phyloP scores from a whole-genome alignment of 176 grass and related monocot genomes.

The Juncus effusus region DNA sequence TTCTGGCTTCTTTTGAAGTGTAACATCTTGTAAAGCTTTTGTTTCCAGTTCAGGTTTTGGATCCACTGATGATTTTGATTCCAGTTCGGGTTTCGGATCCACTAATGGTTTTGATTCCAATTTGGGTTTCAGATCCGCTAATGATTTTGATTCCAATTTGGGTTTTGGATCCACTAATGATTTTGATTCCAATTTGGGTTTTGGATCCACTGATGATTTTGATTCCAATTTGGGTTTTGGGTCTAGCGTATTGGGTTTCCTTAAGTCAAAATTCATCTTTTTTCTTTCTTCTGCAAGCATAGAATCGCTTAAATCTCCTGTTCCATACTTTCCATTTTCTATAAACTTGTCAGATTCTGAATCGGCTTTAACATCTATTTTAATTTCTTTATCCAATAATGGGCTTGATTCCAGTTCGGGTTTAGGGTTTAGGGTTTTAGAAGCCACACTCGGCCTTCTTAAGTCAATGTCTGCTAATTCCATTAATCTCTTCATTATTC shows the following conservation, averaged over 20 bases:
- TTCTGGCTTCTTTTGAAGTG: conserved; percentile 18
- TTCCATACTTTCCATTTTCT: neutral
- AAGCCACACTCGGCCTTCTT: conserved; percentile 14
- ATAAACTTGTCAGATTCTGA: no score
- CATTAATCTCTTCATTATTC: neutral
- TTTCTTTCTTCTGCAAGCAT: neutral
- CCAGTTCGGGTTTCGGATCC: no score
- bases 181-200: no score
- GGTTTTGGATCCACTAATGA: no score
- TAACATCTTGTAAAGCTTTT: conserved; percentile 7
- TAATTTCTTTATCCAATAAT: conserved; percentile 9
- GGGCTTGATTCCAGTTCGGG: neutral
- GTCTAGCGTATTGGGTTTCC: neutral
- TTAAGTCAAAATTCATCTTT: neutral
- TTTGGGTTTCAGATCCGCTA: no score
- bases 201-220: neutral
- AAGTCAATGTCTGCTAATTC: neutral
- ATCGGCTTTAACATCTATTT: no score
- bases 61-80: no score
- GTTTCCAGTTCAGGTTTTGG: neutral
- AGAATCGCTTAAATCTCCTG: neutral
- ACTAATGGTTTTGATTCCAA: no score
- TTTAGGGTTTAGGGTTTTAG: neutral
- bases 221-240: conserved; percentile 8
- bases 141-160: no score